These are phyloP conservation scores for Aspergillus aculeatus DNA, from an alignment of 2,329 filamentous ascomycete species.

Conservation along the genomic window DNA sequence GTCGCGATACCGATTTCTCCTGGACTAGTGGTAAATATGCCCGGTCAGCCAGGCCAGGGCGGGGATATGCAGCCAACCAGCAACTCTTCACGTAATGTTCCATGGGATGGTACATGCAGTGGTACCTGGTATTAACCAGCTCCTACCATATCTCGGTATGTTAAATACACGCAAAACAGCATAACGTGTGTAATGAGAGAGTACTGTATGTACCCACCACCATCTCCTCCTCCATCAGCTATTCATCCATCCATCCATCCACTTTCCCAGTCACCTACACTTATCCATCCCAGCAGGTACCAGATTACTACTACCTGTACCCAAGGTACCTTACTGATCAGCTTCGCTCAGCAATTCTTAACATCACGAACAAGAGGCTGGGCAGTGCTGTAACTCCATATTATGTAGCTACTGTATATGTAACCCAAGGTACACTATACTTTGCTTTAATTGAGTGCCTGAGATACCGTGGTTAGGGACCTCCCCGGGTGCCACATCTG, in stretches of 20 bases:
- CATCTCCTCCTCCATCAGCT: neutral
- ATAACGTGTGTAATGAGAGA: neutral
- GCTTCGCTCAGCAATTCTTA: neutral
- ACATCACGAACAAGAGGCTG: neutral
- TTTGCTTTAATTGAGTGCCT: slow-evolving; percentile 1
- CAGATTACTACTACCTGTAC: too few relatives aligned
- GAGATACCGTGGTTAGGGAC: slow-evolving; percentile 2
- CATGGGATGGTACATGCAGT: neutral
- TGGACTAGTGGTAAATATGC: slow-evolving; percentile 6
- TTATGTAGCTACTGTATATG: too few relatives aligned
- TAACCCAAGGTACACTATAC: neutral
- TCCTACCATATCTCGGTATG: neutral
- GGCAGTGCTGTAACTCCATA: neutral
- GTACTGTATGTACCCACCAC: neutral
- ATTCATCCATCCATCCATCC: neutral
- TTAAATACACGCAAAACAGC: neutral
- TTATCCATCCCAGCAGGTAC: neutral
- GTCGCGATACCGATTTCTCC: slow-evolving; percentile 11
- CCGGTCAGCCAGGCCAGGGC: neutral
- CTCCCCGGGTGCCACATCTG: neutral
- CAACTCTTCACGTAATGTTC: neutral
- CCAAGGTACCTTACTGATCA: neutral
- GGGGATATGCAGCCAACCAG: neutral
- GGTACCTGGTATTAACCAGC: neutral
- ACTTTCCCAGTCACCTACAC: neutral